Conservation (phyloP, 768 basidiomycete species). For the Candolleomyces aberdarensis region DNA sequence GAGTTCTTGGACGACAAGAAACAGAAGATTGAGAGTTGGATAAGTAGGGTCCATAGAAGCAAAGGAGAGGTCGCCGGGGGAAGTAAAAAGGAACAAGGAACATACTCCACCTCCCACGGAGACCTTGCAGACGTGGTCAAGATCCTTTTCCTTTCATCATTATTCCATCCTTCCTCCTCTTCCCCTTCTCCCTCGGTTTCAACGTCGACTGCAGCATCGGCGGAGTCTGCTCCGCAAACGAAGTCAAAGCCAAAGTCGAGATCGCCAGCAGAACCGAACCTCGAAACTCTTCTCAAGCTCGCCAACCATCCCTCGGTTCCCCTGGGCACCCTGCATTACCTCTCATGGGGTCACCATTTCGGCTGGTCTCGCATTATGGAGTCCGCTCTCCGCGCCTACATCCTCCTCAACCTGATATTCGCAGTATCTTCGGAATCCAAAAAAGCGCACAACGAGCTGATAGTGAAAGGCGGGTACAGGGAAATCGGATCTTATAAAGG, state of each 20-base stretch:
- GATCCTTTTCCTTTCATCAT: slow-evolving; percentile 32
- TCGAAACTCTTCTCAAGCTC: slow-evolving; percentile 26
- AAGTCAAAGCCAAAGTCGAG: background rate
- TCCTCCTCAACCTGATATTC: slow-evolving; percentile 32
- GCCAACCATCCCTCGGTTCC: slow-evolving; percentile 33
- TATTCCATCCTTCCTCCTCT: slow-evolving; percentile 26
- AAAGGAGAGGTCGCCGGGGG: background rate
- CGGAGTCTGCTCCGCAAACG: background rate
- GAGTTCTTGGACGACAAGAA: slow-evolving; percentile 25
- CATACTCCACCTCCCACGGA: slow-evolving; percentile 19
- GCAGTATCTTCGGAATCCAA: too few relatives aligned
- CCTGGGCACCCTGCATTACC: slow-evolving; percentile 19
- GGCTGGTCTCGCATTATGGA: slow-evolving; percentile 29
- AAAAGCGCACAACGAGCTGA: too few relatives aligned
- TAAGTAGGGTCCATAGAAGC: slow-evolving; percentile 10
- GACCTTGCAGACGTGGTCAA: slow-evolving; percentile 34
- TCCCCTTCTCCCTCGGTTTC: background rate
- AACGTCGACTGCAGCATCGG: too few relatives aligned
- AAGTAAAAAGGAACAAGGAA: background rate
- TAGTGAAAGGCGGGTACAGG: slow-evolving; percentile 21
- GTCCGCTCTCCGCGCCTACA: slow-evolving; percentile 28
- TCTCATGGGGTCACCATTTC: slow-evolving; percentile 30
- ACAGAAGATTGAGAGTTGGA: slow-evolving; percentile 33
- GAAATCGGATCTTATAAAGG: slow-evolving; percentile 16
- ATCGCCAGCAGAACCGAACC: too few relatives aligned